A percentile compares a stretch with the other conserved stretches of the same genome.
phyloP scores from a whole-genome alignment of 2,329 filamentous ascomycete species.

The Didymellaceae sp. region DNA sequence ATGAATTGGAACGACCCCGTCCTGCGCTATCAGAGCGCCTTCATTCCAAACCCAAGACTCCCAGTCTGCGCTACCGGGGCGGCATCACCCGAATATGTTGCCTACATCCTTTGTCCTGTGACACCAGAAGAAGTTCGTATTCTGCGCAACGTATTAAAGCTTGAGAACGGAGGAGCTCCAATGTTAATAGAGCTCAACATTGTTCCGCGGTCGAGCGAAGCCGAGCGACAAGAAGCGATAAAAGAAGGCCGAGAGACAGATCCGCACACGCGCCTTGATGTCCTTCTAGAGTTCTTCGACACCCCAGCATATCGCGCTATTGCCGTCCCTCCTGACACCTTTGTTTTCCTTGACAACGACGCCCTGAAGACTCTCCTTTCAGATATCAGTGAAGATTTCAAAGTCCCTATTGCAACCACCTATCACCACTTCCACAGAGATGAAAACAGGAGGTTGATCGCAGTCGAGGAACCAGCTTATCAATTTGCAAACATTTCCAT shows the following conservation, averaged over 20 bases:
- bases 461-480: neutral
- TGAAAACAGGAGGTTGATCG: neutral
- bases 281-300: neutral
- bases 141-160: neutral
- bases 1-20: neutral
- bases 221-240: neutral
- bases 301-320: neutral
- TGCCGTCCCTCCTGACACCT: neutral
- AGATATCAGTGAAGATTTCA: neutral
- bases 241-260: neutral
- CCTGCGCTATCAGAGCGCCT: neutral
- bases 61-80: neutral
- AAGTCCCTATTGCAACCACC: neutral
- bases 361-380: neutral
- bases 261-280: neutral
- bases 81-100: neutral
- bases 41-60: neutral
- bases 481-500: neutral
- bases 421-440: neutral
- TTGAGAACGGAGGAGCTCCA: neutral
- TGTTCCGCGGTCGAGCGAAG: neutral
- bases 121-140: neutral
- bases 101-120: neutral
- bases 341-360: conserved; percentile 1
- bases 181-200: neutral